Conservation (phyloP, 768 basidiomycete species). For the Boletus pseudopeckii region DNA sequence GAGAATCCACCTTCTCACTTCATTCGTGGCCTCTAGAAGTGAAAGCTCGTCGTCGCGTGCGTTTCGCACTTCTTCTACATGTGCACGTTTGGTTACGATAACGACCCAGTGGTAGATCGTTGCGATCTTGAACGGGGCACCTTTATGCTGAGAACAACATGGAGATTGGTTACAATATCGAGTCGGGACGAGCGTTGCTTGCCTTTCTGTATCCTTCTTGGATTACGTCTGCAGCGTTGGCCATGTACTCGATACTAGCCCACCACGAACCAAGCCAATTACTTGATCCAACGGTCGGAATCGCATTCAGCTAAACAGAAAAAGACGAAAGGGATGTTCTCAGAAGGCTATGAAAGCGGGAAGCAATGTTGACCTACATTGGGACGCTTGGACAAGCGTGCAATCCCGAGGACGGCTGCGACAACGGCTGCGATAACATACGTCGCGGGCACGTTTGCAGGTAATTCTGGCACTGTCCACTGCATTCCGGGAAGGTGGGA, state of each 20-base stretch:
- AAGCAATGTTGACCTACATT: neutral
- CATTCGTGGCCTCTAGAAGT: constrained; percentile 26
- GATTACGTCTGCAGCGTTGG: constrained; percentile 19
- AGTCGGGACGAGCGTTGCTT: neutral
- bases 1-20: constrained; percentile 23
- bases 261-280: constrained; percentile 28
- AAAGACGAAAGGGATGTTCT: neutral
- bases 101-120: constrained; percentile 36
- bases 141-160: constrained; percentile 20
- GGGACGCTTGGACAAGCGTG: neutral
- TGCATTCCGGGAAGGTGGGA: neutral
- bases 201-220: constrained; percentile 33
- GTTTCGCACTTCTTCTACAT: constrained; percentile 39
- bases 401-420: neutral
- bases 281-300: constrained; percentile 29
- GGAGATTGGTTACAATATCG: no score
- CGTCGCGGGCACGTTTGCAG: neutral
- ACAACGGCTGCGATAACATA: neutral
- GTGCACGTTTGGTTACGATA: constrained; percentile 27
- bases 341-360: neutral
- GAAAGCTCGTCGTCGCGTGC: constrained; percentile 39
- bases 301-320: constrained; percentile 18
- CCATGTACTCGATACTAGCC: constrained; percentile 15
- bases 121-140: constrained; percentile 31
- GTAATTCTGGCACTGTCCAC: neutral